Base-by-base conservation (phyloP, 129 eudicot genomes). In the sunflower (Helianthus annuus) region DNA sequence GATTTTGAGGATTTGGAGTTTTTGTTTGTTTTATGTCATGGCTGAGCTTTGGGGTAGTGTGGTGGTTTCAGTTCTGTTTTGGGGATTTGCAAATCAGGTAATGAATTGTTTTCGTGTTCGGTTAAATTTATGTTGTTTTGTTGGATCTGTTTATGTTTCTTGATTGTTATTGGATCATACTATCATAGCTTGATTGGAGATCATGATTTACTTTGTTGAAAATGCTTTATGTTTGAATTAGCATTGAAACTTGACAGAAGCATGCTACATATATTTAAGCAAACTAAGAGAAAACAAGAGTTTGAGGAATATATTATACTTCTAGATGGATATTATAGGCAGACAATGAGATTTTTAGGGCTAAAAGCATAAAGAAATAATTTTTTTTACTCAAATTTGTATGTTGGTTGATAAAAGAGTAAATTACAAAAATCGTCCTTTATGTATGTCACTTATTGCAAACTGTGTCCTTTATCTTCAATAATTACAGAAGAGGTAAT, bases 1-100 rank as follows among this genome's bases (percentile, higher is more conserved):
- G 4, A 95, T 95, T 78, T n/a, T 95, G 71, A 91, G 99, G 91
- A 95, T 95, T 13, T 95, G 99, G 99, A 95, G 99, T 63, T 95
- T 95, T 66, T 95, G 99, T 79, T 84, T 91, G 96, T 91, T 95
- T 52, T 95, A 95, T 88, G 99, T 95, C 53, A 95, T 95, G 99
- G 99, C 99, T 76, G 99, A 95, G 79, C 96, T 95, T 58, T 95
- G 99, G 99, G 99, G 99, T 9, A 95, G 99, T 86, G 99, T 95
- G 68, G 99, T 95, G 45, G 82, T 95, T 76, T 95, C 99, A 0
- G 99, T 95, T 22, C 95, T 95, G 77, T 91, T 91, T 70, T 95
- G 97, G 99, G 97, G 99, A 0, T 90, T 95, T 71, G 99, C 99
- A 9, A 95, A 95, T 85, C 99, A 95, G 99, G 99, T 95, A 64